Evolutionary conservation across 1,284 basidiomycete species (phyloP), one percentile per base, ranked within the genome.

Genomic region (Boletellus dicymbophilus): DNA sequence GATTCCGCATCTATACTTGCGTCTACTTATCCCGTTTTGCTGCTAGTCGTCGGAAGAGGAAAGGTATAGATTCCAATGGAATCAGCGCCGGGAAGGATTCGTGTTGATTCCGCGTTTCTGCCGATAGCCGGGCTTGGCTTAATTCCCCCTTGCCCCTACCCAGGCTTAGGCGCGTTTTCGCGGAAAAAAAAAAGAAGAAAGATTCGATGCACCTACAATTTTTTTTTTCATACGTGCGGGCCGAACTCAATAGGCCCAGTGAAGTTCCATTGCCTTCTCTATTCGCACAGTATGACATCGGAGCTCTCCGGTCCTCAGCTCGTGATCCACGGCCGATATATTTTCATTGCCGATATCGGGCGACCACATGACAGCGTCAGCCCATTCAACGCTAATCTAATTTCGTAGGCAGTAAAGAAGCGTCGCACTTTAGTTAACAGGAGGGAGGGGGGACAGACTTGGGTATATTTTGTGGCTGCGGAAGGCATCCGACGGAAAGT

Each of bases 391-490:
- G 15, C 8, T 21, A 13, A 23, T 41, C 30, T 26, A 23, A 13
- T 18, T 30, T 43, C 44, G 47, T n/a, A 20, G 12, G 40, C 45
- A 16, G 38, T 34, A 37, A 20, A 15, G 33, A 18, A n/a, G 49
- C 39, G 42, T 48, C 40, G 30, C 27, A 20, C 23, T 44, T 23
- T 47, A 37, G 48, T 46, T n/a, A n/a, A 42, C 41, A 16, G 33
- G 48, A 44, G 33, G 6, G 37, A 21, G 28, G n/a, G 28, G 15
- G 28, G 28, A 40, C 23, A 28, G 25, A n/a, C 12, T 20, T 21
- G 16, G 30, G 33, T 16, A 34, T 22, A 37, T 42, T 36, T 49
- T 47, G 50, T 62, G 59, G 58, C 31, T 37, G 41, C 39, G 46
- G 44, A 44, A 49, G 43, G 25, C 49, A 38, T 48, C 25, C 44